These are phyloP conservation scores for Boletus insuetus DNA, from an alignment of 768 basidiomycete species.

Conservation along the genomic window DNA sequence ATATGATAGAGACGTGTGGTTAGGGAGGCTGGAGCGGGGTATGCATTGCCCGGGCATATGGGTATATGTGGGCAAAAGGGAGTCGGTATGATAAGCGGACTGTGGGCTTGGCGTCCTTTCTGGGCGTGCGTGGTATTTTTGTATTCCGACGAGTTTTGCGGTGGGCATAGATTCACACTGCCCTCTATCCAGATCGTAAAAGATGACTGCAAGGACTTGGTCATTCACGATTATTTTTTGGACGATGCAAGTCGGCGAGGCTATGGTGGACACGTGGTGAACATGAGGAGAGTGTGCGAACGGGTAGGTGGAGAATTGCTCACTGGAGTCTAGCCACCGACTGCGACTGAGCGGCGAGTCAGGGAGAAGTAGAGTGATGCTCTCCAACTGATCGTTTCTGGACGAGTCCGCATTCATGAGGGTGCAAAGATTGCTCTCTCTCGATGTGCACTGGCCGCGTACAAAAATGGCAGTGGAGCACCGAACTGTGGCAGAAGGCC, in stretches of 20 bases:
- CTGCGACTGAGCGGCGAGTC: slow-evolving; percentile 65
- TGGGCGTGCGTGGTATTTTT: slow-evolving; percentile 35
- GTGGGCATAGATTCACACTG: slow-evolving; percentile 50
- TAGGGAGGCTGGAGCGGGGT: slow-evolving; percentile 30
- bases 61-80: slow-evolving; percentile 31
- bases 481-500: slow-evolving; percentile 54
- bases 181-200: slow-evolving; percentile 67
- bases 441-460: slow-evolving; percentile 47
- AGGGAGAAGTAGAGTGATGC: slow-evolving; percentile 56
- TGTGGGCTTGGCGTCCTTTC: slow-evolving; percentile 29
- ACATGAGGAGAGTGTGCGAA: slow-evolving; percentile 19
- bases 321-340: slow-evolving; percentile 68
- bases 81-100: slow-evolving; percentile 29
- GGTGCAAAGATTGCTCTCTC: slow-evolving; percentile 47
- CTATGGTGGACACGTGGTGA: slow-evolving; percentile 38
- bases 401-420: slow-evolving; percentile 43
- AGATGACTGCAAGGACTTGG: slow-evolving; percentile 57
- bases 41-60: slow-evolving; percentile 34
- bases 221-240: slow-evolving; percentile 71
- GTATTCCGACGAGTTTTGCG: slow-evolving; percentile 57
- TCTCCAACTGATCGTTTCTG: slow-evolving; percentile 44
- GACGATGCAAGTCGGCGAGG: slow-evolving; percentile 53
- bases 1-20: slow-evolving; percentile 42
- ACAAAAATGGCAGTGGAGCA: slow-evolving; percentile 62
- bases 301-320: slow-evolving; percentile 30